Evolutionary conservation across 208 protist species (phyloP).

Genomic region (Leishmania arabica): DNA sequence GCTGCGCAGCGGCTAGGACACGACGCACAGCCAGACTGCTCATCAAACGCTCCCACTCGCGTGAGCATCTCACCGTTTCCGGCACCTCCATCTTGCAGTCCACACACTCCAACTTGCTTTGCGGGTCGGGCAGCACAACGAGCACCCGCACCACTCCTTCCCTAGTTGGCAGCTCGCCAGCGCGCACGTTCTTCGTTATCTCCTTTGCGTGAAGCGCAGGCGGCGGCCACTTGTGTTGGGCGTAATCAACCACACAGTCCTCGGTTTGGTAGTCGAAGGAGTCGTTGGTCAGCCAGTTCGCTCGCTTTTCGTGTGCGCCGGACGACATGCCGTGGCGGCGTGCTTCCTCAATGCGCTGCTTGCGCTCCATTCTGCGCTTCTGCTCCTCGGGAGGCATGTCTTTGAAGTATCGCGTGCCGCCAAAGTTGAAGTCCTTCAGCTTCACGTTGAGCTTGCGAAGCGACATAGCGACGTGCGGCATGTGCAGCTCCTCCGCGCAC

Average conservation of each 20-base stretch:
- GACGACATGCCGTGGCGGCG: slow-evolving; percentile 24
- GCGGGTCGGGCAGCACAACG: slow-evolving; percentile 35
- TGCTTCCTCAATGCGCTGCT: slow-evolving; percentile 70
- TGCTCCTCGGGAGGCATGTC: slow-evolving; percentile 84
- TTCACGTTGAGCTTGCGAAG: slow-evolving; percentile 91
- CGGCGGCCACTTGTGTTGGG: slow-evolving; percentile 34
- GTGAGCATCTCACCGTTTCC: slow-evolving; percentile 3
- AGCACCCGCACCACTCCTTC: slow-evolving; percentile 27
- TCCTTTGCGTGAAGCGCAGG: slow-evolving; percentile 52
- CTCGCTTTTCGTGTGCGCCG: slow-evolving; percentile 6
- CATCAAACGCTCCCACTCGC: slow-evolving; percentile 39
- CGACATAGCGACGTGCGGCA: slow-evolving; percentile 71
- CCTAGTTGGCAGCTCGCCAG: background rate
- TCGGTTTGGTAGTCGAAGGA: slow-evolving; percentile 91
- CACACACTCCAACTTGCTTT: background rate
- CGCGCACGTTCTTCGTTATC: slow-evolving; percentile 19
- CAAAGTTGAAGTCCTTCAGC: slow-evolving; percentile 91
- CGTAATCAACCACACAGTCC: slow-evolving; percentile 70
- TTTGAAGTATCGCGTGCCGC: slow-evolving; percentile 90
- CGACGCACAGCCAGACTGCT: slow-evolving; percentile 35
- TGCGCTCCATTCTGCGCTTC: slow-evolving; percentile 54
- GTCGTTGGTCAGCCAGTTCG: slow-evolving; percentile 79
- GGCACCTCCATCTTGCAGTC: background rate
- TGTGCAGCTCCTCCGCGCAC: slow-evolving; percentile 54
- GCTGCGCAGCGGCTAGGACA: slow-evolving; percentile 15